Base-by-base conservation (phyloP, 495 filamentous ascomycete species). In the Podospora didyma region DNA sequence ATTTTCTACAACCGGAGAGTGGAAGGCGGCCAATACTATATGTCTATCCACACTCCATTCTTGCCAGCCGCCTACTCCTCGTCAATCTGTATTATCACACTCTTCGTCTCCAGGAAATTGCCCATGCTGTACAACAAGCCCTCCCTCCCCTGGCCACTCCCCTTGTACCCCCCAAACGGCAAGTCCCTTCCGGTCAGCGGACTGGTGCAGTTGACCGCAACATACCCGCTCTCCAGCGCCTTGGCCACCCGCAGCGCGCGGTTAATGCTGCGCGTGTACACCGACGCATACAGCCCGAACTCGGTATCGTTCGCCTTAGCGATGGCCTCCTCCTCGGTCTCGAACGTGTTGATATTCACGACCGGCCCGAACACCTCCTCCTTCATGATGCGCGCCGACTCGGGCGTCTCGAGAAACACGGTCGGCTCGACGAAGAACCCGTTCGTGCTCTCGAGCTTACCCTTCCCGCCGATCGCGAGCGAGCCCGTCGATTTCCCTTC, bases 201-300 rank as follows among this genome's bases (percentile, higher is more conserved):
- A 45, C 68, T 69, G 11, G 71, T 68, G 55, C 70, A 75, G 59
- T 78, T 79, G 51, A 79, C 62, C 9, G 65, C 74, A 7, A 75
- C 72, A 37, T 69, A 67, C 16, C 89, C 89, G 14, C 86, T 86
- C 72, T 89, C 78, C 12, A 92, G 71, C 62, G 79, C 72, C 62
- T 82, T 83, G 22, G 87, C 81, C 34, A 91, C 75, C 34, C 83
- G 76, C 64, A 90, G 83, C 39, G 87, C 89, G 62, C 80, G 67
- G 57, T 85, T 88, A 39, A 89, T 64, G 56, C 91, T 79, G 56
- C 76, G 78, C 16, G 88, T 91, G 61, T 89, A 92, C 35, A 93
- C 84, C 17, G 87, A 83, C 1, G 88, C 86, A 2, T 87, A 87
- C 14, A 92, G 79, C 44, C 89, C 90, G 39, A 86, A 79, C 53